Evolutionary conservation across 2,329 filamentous ascomycete species (phyloP), one percentile per base, ranked within the genome.

Genomic region (Leptographium galeiforme): DNA sequence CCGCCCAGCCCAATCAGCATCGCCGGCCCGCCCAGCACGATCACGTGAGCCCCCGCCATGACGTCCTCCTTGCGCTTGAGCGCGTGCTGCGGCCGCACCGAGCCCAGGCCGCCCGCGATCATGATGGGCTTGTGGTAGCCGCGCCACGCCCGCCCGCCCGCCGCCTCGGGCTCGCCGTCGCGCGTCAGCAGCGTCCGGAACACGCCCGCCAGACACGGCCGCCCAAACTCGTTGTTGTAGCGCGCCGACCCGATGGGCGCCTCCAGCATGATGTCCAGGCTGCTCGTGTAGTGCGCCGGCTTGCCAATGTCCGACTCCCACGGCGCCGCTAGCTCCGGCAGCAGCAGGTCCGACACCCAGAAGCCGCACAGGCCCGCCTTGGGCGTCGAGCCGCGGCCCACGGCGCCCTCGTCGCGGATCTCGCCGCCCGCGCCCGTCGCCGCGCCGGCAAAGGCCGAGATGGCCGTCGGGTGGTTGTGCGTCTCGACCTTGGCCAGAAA

Each of bases 51-150:
- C n/a, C 89, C 91, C 51, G 89, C 79, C 51, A 84, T 83, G 18
- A 98, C 93, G 57, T 87, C 75, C 13, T 79, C 75, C 10, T 84
- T 80, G 57, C 87, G 79, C 71, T 98, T 98, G 55, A 96, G 75
- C 3, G 93, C 91, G 64, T 95, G 87, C 62, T 91, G 84, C 14
- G 93, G 91, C 55, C 93, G 75, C 34, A 97, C 91, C 7, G 87
- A 95, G 49, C 93, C 93, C 39, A 97, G 81, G 64, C 93, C 93
- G 64, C 93, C 93, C 57, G 93, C 93, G 70, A 98, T 89, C 88
- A 96, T 95, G 67, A 95, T 96, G 11, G 93, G 93, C 72, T 98
- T 98, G 70, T 97, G 93, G 66, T 95, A 98, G 30, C 93, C 93
- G 60, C 91, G 79, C 63, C 88, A 78, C 45, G 38, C 38, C n/a